These are phyloP conservation scores for Sideroxylon spinosum DNA, from an alignment of 179 eudicot genomes.

Conservation along the genomic window DNA sequence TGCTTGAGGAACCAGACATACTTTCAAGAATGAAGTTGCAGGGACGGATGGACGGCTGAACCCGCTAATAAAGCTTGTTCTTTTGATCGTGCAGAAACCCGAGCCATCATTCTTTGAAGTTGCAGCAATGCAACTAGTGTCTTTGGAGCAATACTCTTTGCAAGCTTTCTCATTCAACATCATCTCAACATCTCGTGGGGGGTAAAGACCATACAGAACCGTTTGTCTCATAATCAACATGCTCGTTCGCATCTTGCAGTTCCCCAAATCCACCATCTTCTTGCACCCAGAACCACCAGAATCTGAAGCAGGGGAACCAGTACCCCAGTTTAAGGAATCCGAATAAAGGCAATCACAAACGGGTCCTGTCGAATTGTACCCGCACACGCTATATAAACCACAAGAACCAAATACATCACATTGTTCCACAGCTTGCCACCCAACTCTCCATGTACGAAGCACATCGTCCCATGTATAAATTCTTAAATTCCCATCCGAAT, in stretches of 20 bases:
- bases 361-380: slow-evolving; percentile 46
- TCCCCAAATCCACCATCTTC: slow-evolving; percentile 50
- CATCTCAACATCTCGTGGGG: slow-evolving; percentile 50
- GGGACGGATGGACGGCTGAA: slow-evolving; percentile 35
- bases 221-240: slow-evolving; percentile 45
- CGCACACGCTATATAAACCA: slow-evolving; percentile 56
- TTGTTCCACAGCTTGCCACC: slow-evolving; percentile 69
- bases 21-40: slow-evolving; percentile 52
- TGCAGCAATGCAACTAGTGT: slow-evolving; percentile 47
- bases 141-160: slow-evolving; percentile 43
- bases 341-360: slow-evolving; percentile 50
- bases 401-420: slow-evolving; percentile 62
- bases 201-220: slow-evolving; percentile 56
- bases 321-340: slow-evolving; percentile 24
- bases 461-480: slow-evolving; percentile 49
- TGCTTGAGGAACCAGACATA: slow-evolving; percentile 57
- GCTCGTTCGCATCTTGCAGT: slow-evolving; percentile 51
- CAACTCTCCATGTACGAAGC: slow-evolving; percentile 41
- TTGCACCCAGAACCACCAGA: slow-evolving; percentile 35
- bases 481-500: slow-evolving; percentile 58
- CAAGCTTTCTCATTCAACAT: slow-evolving; percentile 47
- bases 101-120: slow-evolving; percentile 61
- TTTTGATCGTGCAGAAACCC: slow-evolving; percentile 50
- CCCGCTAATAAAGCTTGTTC: slow-evolving; percentile 53
- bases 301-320: slow-evolving; percentile 23